Evolutionary conservation across 2,329 filamentous ascomycete genomes (phyloP).

Genomic region (Daldinia sp.): DNA sequence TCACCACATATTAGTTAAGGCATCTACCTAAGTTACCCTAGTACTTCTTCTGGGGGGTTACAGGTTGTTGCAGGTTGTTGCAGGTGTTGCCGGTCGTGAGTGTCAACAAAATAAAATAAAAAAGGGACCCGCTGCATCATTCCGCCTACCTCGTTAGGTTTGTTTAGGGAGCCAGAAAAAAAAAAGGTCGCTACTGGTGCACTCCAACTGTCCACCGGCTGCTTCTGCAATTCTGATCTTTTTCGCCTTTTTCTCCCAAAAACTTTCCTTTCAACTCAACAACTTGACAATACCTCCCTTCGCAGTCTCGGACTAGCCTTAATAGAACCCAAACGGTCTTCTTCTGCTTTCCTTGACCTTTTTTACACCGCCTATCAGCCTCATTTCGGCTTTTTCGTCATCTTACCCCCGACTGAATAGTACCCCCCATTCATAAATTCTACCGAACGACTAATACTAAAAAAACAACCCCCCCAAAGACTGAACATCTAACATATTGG

Average conservation of each 20-base stretch:
- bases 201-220: slow-evolving; percentile 41
- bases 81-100: slow-evolving; percentile 43
- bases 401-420: slow-evolving; percentile 17
- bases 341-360: slow-evolving; percentile 19
- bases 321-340: slow-evolving; percentile 32
- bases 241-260: slow-evolving; percentile 45
- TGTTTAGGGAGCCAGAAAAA: slow-evolving; percentile 34
- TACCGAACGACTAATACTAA: slow-evolving; percentile 27
- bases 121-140: slow-evolving; percentile 45
- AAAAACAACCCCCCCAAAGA: slow-evolving; percentile 9
- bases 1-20: neutral
- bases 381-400: slow-evolving; percentile 16
- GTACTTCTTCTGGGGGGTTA: neutral
- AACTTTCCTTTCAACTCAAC: slow-evolving; percentile 42
- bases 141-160: slow-evolving; percentile 42
- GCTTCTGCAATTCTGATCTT: slow-evolving; percentile 48
- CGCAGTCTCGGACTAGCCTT: slow-evolving; percentile 45
- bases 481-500: slow-evolving; percentile 35
- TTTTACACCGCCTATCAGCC: slow-evolving; percentile 15
- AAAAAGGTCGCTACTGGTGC: slow-evolving; percentile 39
- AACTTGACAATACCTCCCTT: slow-evolving; percentile 39
- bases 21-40: neutral
- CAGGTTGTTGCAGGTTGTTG: neutral
- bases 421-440: slow-evolving; percentile 30
- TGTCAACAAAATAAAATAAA: slow-evolving; percentile 48